These are phyloP conservation scores for Colletotrichum sp. DNA, from an alignment of 2,329 filamentous ascomycete genomes.

Conservation along the genomic window DNA sequence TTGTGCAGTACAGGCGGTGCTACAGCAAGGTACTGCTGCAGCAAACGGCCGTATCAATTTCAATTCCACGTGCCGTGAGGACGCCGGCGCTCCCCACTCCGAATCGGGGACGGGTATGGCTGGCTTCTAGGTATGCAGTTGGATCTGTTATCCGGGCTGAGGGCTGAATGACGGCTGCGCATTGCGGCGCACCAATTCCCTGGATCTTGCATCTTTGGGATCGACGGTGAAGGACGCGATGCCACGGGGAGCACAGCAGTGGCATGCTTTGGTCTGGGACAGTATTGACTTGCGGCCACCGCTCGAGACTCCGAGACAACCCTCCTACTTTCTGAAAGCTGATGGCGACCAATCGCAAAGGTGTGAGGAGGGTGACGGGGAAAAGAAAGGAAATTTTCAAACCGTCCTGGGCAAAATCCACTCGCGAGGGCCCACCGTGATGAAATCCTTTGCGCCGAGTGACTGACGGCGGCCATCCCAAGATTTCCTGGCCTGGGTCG, in stretches of 20 bases:
- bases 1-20: neutral
- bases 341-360: neutral
- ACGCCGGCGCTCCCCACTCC: neutral
- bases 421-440: neutral
- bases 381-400: neutral
- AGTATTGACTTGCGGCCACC: neutral
- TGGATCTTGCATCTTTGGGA: neutral
- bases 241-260: neutral
- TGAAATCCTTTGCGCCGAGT: neutral
- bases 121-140: neutral
- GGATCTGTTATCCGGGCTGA: neutral
- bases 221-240: neutral
- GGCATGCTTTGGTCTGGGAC: neutral
- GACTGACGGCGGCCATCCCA: neutral
- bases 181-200: neutral
- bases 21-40: neutral
- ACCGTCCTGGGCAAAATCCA: neutral
- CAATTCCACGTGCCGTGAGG: neutral
- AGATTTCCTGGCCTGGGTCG: neutral
- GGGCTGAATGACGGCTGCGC: neutral
- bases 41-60: neutral
- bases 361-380: neutral
- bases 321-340: neutral
- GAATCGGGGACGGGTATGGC: constrained; percentile 1
- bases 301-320: neutral